phyloP scores from a whole-genome alignment of 2,329 filamentous ascomycete genomes.

The Pseudogymnoascus destructans region DNA sequence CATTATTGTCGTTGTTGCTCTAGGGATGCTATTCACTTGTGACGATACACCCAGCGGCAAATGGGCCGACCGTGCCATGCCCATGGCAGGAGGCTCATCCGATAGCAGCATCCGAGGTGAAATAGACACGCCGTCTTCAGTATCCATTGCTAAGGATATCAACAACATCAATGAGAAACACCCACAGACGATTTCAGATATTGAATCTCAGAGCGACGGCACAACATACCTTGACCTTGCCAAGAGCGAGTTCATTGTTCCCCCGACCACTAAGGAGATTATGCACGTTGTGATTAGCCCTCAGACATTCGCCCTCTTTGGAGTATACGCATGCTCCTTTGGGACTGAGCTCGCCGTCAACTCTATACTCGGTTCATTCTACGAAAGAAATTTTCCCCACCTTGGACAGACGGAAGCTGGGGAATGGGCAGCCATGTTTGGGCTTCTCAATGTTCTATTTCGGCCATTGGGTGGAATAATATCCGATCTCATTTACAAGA shows the following conservation, averaged over 20 bases:
- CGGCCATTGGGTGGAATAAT: slow-evolving; percentile 52
- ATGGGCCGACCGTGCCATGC: slow-evolving; percentile 57
- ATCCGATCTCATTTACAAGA: slow-evolving; percentile 30
- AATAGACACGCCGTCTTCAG: slow-evolving; percentile 37
- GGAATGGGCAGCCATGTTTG: slow-evolving; percentile 61
- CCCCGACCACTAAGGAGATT: slow-evolving; percentile 41
- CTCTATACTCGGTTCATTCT: slow-evolving; percentile 44
- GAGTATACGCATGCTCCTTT: slow-evolving; percentile 50
- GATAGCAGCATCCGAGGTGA: slow-evolving; percentile 22
- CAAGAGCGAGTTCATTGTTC: slow-evolving; percentile 38
- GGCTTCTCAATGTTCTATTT: slow-evolving; percentile 57
- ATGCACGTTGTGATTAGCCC: slow-evolving; percentile 35
- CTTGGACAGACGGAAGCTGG: slow-evolving; percentile 43
- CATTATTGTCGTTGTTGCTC: slow-evolving; percentile 52
- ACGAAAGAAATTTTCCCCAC: slow-evolving; percentile 44
- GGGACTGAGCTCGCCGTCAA: slow-evolving; percentile 51
- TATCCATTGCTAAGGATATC: slow-evolving; percentile 31
- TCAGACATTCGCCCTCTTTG: slow-evolving; percentile 41
- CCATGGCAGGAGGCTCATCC: slow-evolving; percentile 20
- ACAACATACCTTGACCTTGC: slow-evolving; percentile 41
- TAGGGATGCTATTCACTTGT: slow-evolving; percentile 59
- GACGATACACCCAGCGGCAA: slow-evolving; percentile 72
- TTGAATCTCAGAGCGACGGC: slow-evolving; percentile 27
- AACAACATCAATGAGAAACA: slow-evolving; percentile 11
- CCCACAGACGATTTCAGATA: slow-evolving; percentile 28